phyloP scores from a whole-genome alignment of 805 yeast genomes.

The Myxozyma kluyveri region DNA sequence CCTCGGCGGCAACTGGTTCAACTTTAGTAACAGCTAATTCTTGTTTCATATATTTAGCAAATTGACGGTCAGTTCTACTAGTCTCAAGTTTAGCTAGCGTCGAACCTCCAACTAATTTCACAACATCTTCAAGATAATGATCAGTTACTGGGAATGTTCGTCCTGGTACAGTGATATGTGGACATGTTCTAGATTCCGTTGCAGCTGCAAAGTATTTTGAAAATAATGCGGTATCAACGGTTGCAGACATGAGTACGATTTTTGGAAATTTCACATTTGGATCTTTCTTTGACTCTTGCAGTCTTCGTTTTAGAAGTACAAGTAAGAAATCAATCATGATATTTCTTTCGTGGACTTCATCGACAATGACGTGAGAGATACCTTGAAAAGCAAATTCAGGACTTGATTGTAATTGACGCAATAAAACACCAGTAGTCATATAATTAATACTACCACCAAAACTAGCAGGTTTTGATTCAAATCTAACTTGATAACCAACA shows the following conservation, averaged over 20 bases:
- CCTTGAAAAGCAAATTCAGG: slow-evolving; percentile 11
- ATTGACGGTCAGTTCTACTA: not conserved
- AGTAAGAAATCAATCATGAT: slow-evolving; percentile 71
- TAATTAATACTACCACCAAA: slow-evolving; percentile 61
- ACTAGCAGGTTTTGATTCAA: slow-evolving; percentile 60
- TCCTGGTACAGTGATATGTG: slow-evolving; percentile 82
- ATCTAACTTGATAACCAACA: slow-evolving; percentile 75
- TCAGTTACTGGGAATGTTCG: slow-evolving; percentile 90
- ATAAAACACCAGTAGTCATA: slow-evolving; percentile 81
- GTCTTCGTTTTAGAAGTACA: slow-evolving; percentile 54
- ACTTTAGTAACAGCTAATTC: not conserved
- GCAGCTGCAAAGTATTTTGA: slow-evolving; percentile 53
- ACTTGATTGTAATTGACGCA: slow-evolving; percentile 42
- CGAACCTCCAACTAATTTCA: not conserved
- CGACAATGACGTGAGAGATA: slow-evolving; percentile 58
- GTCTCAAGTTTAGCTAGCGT: not conserved
- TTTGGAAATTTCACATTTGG: slow-evolving; percentile 16
- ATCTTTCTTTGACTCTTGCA: not conserved
- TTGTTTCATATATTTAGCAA: not conserved
- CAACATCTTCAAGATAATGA: slow-evolving; percentile 62
- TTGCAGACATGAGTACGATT: slow-evolving; percentile 71
- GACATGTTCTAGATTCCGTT: slow-evolving; percentile 38
- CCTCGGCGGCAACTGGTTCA: not conserved
- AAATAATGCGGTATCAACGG: slow-evolving; percentile 48
- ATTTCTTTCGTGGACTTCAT: slow-evolving; percentile 86